Conservation (phyloP, 2,329 filamentous ascomycete genomes). For the Colletotrichum viniferum region DNA sequence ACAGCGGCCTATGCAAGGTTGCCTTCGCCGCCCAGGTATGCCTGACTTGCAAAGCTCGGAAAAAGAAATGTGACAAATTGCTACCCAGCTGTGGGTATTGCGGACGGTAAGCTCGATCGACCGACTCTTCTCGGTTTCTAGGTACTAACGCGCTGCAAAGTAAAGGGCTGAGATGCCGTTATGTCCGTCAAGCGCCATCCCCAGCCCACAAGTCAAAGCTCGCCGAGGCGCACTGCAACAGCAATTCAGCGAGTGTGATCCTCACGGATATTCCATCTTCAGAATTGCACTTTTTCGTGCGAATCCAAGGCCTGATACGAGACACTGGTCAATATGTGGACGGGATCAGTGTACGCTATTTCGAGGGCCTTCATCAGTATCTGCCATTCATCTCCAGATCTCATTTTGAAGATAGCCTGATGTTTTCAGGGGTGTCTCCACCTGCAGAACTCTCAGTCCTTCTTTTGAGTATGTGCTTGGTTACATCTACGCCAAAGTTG, state of each 20-base stretch:
- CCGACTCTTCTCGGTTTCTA: not conserved
- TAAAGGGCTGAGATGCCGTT: not conserved
- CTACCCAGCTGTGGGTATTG: not conserved
- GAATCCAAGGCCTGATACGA: not conserved
- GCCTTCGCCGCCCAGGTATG: not conserved
- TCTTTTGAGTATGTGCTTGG: not conserved
- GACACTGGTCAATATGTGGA: not conserved
- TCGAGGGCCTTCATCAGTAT: conserved; percentile 27
- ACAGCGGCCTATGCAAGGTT: not conserved
- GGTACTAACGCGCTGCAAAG: not conserved
- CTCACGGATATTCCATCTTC: not conserved
- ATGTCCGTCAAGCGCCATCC: not conserved
- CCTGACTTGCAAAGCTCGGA: not conserved
- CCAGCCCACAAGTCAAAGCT: not conserved
- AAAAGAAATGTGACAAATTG: not conserved
- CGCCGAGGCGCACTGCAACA: not conserved
- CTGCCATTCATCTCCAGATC: conserved; percentile 31
- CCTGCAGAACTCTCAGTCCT: not conserved
- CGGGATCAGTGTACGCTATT: not conserved
- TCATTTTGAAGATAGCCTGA: conserved; percentile 29
- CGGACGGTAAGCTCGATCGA: not conserved
- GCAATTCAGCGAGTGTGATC: not conserved
- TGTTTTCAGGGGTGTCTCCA: not conserved
- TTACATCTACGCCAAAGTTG: not conserved
- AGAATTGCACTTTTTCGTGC: not conserved